These are phyloP conservation scores for Xerocomus brunneocitrinus DNA, from an alignment of 768 basidiomycete genomes.

Conservation along the genomic window DNA sequence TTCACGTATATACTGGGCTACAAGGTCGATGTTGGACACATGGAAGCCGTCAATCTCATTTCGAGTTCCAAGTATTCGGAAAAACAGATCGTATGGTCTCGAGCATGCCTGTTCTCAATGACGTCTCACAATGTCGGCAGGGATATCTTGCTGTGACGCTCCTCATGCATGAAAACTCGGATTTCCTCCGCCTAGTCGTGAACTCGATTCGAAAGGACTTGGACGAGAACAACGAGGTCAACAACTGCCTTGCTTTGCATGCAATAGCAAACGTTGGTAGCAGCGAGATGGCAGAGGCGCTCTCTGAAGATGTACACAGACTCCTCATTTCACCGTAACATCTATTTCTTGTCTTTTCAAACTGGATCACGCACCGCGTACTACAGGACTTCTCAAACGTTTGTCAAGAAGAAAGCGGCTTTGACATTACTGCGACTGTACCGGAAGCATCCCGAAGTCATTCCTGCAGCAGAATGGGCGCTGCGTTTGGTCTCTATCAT, in stretches of 20 bases:
- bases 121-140: slow-evolving; percentile 37
- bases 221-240: slow-evolving; percentile 89
- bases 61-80: slow-evolving; percentile 94
- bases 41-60: slow-evolving; percentile 99
- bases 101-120: not conserved
- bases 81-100: slow-evolving; percentile 86
- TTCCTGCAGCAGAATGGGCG: slow-evolving; percentile 94
- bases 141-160: slow-evolving; percentile 97
- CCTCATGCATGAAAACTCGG: slow-evolving; percentile 98
- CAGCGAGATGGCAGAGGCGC: slow-evolving; percentile 96
- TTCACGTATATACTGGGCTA: slow-evolving; percentile 99
- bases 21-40: slow-evolving; percentile 97
- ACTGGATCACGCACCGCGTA: slow-evolving; percentile 11
- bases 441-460: slow-evolving; percentile 91
- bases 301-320: slow-evolving; percentile 91
- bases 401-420: slow-evolving; percentile 99
- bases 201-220: slow-evolving; percentile 98
- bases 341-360: not conserved
- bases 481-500: slow-evolving; percentile 91
- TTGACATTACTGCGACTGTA: slow-evolving; percentile 89
- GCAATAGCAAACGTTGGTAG: slow-evolving; percentile 98
- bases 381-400: slow-evolving; percentile 82
- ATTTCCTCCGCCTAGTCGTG: slow-evolving; percentile 92
- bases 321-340: slow-evolving; percentile 89
- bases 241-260: slow-evolving; percentile 94